These are phyloP conservation scores for Metschnikowia koreensis DNA, from an alignment of 805 yeast species.

Conservation along the genomic window DNA sequence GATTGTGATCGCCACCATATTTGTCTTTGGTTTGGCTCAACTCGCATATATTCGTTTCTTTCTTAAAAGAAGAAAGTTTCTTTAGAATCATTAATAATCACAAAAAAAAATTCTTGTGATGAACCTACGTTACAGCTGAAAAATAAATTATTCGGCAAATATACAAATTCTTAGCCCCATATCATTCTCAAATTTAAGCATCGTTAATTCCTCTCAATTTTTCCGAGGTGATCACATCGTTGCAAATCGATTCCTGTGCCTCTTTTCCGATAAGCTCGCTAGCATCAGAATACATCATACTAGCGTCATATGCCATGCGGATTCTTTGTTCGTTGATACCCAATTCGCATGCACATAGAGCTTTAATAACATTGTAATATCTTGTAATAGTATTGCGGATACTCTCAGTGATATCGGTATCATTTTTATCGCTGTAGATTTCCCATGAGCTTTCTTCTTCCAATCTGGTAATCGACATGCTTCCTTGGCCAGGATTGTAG, in stretches of 20 bases:
- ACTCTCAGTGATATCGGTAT: slow-evolving; percentile 54
- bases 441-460: slow-evolving; percentile 95
- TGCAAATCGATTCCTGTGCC: slow-evolving; percentile 69
- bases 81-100: slow-evolving; percentile 6
- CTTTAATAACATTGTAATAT: slow-evolving; percentile 79
- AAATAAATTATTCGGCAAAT: not conserved
- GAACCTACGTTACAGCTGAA: not conserved
- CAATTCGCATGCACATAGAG: slow-evolving; percentile 78
- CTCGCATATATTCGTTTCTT: slow-evolving; percentile 29
- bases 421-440: slow-evolving; percentile 88
- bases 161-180: not conserved
- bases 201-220: slow-evolving; percentile 61
- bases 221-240: slow-evolving; percentile 67
- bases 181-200: not conserved
- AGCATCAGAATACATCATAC: slow-evolving; percentile 63
- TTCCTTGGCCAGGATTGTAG: slow-evolving; percentile 56
- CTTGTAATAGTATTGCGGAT: slow-evolving; percentile 75
- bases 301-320: slow-evolving; percentile 82
- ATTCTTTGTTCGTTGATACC: slow-evolving; percentile 84
- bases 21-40: slow-evolving; percentile 32
- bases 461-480: slow-evolving; percentile 74
- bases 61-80: slow-evolving; percentile 27
- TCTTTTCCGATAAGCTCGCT: slow-evolving; percentile 60
- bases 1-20: slow-evolving; percentile 25
- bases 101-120: not conserved